Percentiles rank a stretch among this genome's conserved stretches.
phyloP scores from a whole-genome alignment of 768 basidiomycete genomes.

The Gyrodon lividus region DNA sequence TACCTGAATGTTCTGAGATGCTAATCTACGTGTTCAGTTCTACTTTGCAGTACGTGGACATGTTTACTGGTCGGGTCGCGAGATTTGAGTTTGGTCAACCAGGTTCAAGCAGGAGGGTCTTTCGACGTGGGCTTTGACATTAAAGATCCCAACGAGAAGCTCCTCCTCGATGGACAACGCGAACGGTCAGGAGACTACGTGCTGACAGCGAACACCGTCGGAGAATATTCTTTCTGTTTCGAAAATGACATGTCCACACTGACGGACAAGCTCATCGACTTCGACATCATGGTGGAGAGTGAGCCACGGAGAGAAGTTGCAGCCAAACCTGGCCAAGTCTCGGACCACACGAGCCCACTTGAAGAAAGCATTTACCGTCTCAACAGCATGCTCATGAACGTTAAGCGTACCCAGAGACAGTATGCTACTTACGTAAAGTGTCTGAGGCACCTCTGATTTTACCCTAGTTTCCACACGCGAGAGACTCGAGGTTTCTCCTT shows the following conservation, averaged over 20 bases:
- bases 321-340: constrained; percentile 82
- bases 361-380: constrained; percentile 96
- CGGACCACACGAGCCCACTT: constrained; percentile 88
- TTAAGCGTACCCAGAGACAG: constrained; percentile 94
- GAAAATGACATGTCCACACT: constrained; percentile 96
- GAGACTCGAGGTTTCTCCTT: constrained; percentile 93
- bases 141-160: constrained; percentile 85
- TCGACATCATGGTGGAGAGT: constrained; percentile 98
- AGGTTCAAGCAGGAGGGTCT: constrained; percentile 96
- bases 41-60: constrained; percentile 82
- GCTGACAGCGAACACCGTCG: constrained; percentile 87
- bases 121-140: constrained; percentile 96
- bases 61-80: neutral
- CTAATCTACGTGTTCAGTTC: constrained; percentile 52
- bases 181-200: constrained; percentile 98
- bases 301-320: constrained; percentile 90
- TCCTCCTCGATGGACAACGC: constrained; percentile 81
- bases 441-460: constrained; percentile 5
- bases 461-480: constrained; percentile 82
- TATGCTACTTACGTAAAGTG: constrained; percentile 40
- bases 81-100: neutral
- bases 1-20: neutral
- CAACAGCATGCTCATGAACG: constrained; percentile 80
- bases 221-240: constrained; percentile 96
- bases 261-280: constrained; percentile 91